Conservation (phyloP, 148 eudicot genomes). For the Tetragonia tetragonoides region DNA sequence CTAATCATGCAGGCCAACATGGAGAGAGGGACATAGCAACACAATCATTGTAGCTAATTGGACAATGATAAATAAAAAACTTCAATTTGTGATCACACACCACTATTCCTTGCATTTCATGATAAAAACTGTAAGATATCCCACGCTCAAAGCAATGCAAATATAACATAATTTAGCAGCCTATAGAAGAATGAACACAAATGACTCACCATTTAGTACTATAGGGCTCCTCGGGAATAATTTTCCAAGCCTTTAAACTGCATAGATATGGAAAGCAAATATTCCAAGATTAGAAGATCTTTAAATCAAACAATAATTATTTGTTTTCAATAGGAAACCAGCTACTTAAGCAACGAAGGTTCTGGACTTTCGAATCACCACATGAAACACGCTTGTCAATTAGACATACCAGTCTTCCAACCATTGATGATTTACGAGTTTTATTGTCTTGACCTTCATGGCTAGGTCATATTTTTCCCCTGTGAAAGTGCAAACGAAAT, state of each 20-base stretch:
- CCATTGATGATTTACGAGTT: constrained; percentile 83
- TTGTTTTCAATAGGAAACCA: not conserved
- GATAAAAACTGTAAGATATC: not conserved
- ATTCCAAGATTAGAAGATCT: not conserved
- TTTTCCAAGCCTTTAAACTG: constrained; percentile 83
- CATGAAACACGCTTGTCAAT: not conserved
- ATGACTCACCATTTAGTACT: constrained; percentile 53
- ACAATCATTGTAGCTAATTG: not conserved
- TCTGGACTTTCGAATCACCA: not conserved
- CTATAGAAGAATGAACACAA: not conserved
- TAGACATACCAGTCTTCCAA: constrained; percentile 78
- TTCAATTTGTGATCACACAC: not conserved
- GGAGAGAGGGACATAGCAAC: not conserved
- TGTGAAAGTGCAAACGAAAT: constrained; percentile 23
- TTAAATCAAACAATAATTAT: not conserved
- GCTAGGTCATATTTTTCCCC: constrained; percentile 93
- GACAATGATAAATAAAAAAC: not conserved
- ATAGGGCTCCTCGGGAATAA: constrained; percentile 78
- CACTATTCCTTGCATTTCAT: not conserved
- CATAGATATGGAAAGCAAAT: constrained; percentile 15
- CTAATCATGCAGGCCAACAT: not conserved
- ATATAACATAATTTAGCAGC: not conserved
- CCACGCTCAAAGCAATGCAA: not conserved
- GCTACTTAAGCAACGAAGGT: not conserved
- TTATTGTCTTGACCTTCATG: constrained; percentile 53